A percentile compares a stretch with the other conserved stretches of the same genome.
These are phyloP conservation scores for Capsicum chinense DNA, from an alignment of 257 asterid species.

Conservation along the genomic window DNA sequence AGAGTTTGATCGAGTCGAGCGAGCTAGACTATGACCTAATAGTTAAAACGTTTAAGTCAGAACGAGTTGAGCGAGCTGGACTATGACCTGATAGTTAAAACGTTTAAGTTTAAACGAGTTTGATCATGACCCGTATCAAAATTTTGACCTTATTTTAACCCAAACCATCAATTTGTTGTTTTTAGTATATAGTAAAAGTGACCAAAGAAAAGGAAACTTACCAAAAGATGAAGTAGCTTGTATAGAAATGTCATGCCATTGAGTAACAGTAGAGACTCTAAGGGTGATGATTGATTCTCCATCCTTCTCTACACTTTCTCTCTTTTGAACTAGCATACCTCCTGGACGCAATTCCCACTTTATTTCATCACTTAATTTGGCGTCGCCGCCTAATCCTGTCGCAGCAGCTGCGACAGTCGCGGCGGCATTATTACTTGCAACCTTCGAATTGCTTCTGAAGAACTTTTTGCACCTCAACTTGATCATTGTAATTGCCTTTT, in stretches of 20 bases:
- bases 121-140: not conserved
- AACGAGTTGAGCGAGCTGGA: not conserved
- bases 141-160: not conserved
- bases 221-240: constrained; percentile 85
- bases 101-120: not conserved
- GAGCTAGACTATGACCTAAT: not conserved
- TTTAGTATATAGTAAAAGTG: not conserved
- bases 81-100: not conserved
- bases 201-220: constrained; percentile 31
- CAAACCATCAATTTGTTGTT: not conserved
- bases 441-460: constrained; percentile 58
- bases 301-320: constrained; percentile 49
- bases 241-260: constrained; percentile 57
- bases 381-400: not conserved
- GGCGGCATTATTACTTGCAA: constrained; percentile 25
- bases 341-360: constrained; percentile 89
- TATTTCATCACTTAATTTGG: constrained; percentile 48
- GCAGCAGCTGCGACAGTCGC: not conserved
- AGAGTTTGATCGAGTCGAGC: too few relatives aligned
- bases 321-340: constrained; percentile 83
- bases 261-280: constrained; percentile 65
- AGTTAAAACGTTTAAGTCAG: not conserved
- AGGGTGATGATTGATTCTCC: constrained; percentile 53
- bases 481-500: constrained; percentile 44
- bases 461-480: constrained; percentile 70